A percentile compares a stretch with the other conserved stretches of the same genome.
These are phyloP conservation scores for Fusarium gaditjirri DNA, from an alignment of 2,329 filamentous ascomycete species.

Conservation along the genomic window DNA sequence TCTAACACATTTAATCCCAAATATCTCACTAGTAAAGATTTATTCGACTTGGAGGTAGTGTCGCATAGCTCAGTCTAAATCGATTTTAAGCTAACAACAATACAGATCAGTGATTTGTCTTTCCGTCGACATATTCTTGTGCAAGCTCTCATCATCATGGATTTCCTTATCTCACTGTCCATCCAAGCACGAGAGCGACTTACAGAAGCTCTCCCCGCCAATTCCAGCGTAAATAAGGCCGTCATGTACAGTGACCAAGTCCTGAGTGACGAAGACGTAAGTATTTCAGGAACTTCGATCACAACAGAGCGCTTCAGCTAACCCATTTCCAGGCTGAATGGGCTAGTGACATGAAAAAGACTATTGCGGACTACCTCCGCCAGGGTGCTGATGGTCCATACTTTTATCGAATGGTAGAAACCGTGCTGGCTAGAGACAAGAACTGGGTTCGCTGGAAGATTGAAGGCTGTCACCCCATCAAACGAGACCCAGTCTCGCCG, in stretches of 20 bases:
- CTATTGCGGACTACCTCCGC: slow-evolving; percentile 85
- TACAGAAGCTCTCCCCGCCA: slow-evolving; percentile 60
- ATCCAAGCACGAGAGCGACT: slow-evolving; percentile 81
- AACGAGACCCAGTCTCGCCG: slow-evolving; percentile 76
- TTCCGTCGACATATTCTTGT: slow-evolving; percentile 95
- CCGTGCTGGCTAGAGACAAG: slow-evolving; percentile 93
- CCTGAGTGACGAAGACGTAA: slow-evolving; percentile 84
- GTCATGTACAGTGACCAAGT: slow-evolving; percentile 81
- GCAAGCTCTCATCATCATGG: slow-evolving; percentile 91
- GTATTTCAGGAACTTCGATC: slow-evolving; percentile 44
- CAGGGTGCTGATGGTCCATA: slow-evolving; percentile 86
- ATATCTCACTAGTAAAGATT: slow-evolving; percentile 95
- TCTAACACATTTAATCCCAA: slow-evolving; percentile 84
- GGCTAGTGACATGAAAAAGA: slow-evolving; percentile 80
- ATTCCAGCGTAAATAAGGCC: slow-evolving; percentile 80
- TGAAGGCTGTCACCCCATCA: slow-evolving; percentile 89
- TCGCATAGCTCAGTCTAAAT: background rate
- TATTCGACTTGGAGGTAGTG: slow-evolving; percentile 90
- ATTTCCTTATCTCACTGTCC: slow-evolving; percentile 93
- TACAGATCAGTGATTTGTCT: slow-evolving; percentile 86
- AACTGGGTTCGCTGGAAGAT: slow-evolving; percentile 99
- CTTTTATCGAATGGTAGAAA: slow-evolving; percentile 97
- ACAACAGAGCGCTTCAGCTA: background rate
- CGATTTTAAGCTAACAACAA: slow-evolving; percentile 37
- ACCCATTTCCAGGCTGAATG: slow-evolving; percentile 73